Evolutionary conservation across 768 basidiomycete genomes (phyloP), one percentile per base, ranked within the genome.

Genomic region (Suillus lakei): DNA sequence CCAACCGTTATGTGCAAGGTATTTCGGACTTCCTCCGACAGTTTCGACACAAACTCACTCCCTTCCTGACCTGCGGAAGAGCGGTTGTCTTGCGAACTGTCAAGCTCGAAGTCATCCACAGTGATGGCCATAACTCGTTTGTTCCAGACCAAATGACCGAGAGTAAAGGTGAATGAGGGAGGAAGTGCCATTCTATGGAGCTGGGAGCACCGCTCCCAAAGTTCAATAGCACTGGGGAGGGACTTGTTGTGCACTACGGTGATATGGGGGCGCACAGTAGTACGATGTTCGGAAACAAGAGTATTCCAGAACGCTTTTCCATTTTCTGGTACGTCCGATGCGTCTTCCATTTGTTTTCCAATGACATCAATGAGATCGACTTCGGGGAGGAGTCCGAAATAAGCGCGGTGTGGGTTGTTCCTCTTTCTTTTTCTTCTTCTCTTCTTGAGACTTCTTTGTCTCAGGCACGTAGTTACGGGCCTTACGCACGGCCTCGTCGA

Each of bases 1-100:
- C 93, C 97, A 5, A 98, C 88, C 0, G 97, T 98, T 63, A 98
- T 85, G 73, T 99, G 97, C 70, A 96, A 76, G 63, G 85, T 66
- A 7, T n/a, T n/a, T n/a, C n/a, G n/a, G n/a, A n/a, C n/a, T n/a
- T n/a, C n/a, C n/a, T n/a, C n/a, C n/a, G n/a, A n/a, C n/a, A n/a
- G n/a, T n/a, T n/a, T n/a, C n/a, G n/a, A n/a, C n/a, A n/a, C n/a
- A n/a, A n/a, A n/a, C n/a, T n/a, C n/a, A n/a, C n/a, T n/a, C n/a
- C n/a, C n/a, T n/a, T n/a, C n/a, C n/a, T n/a, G n/a, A n/a, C n/a
- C n/a, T n/a, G n/a, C n/a, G n/a, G n/a, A n/a, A n/a, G n/a, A n/a
- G n/a, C n/a, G n/a, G n/a, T n/a, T n/a, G n/a, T n/a, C n/a, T n/a
- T n/a, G n/a, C n/a, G n/a, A n/a, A n/a, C n/a, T n/a, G n/a, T n/a